Evolutionary conservation across 495 filamentous ascomycete species (phyloP), one percentile per base, ranked within the genome.

Genomic region (Lasiosphaeria hispida): DNA sequence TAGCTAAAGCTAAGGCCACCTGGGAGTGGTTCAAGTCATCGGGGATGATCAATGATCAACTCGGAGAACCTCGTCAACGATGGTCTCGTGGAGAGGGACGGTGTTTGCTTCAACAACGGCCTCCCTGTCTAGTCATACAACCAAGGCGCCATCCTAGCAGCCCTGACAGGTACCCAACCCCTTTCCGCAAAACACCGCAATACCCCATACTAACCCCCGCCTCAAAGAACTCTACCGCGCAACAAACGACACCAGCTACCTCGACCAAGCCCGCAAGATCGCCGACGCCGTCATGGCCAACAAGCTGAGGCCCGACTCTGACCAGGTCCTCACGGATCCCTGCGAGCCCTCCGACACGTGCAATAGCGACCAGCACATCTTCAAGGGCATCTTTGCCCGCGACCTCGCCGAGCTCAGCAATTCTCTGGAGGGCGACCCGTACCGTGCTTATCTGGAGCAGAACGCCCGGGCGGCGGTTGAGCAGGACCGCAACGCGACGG

Each of bases 321-420:
- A 78, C 56, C 81, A 84, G 17, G 77, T 87, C n/a, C 64, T 87
- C 5, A 83, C 82, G 11, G 88, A 91, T 15, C 50, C 69, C 10
- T 85, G 82, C 60, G 81, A 85, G 50, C 49, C 14, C 1, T 75
- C 77, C 0, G 51, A 65, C 0, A 65, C 71, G 13, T 86, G 84
- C 49, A 83, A 82, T 47, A 75, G 69, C 15, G 79, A 87, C 60
- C 81, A 76, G 7, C 75, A 81, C 1, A 81, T 86, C 57, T 92
- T 92, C 80, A 92, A 92, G 69, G 88, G 88, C 17, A 80, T 87
- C 4, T 89, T 90, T 62, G 78, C 85, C 15, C 78, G 83, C 5
- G 87, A 87, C 59, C 75, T 91, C 1, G 74, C 71, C 19, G 70
- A 75, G 45, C 68, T 91, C 18, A 71, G 87, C 15, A 60, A 60